Evolutionary conservation across 371 early-diverging fungal genomes (phyloP).

Genomic region (Rhizomucor miehei): DNA sequence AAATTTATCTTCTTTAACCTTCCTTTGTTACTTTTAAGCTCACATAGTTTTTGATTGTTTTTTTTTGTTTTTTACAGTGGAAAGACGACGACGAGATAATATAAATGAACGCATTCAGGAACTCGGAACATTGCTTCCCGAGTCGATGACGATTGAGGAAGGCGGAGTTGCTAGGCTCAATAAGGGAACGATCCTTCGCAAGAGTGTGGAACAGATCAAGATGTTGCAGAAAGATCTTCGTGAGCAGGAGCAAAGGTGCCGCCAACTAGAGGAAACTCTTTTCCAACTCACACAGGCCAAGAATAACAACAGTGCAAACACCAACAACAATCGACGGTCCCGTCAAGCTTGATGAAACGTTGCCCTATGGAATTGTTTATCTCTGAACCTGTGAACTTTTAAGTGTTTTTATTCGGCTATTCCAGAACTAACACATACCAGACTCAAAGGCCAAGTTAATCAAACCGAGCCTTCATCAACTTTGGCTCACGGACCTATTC

Average conservation of each 20-base stretch:
- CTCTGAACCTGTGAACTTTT: too few relatives aligned
- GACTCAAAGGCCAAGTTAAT: too few relatives aligned
- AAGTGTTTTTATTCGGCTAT: too few relatives aligned
- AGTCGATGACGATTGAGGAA: constrained; percentile 38
- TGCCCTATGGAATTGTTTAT: too few relatives aligned
- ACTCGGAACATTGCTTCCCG: constrained; percentile 83
- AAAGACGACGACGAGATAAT: constrained; percentile 93
- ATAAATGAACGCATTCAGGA: constrained; percentile 98
- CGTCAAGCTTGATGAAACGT: too few relatives aligned
- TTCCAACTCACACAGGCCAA: constrained; percentile 12
- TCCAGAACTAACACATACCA: too few relatives aligned
- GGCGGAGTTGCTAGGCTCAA: constrained; percentile 67
- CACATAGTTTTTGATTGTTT: neutral
- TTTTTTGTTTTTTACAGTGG: constrained; percentile 52
- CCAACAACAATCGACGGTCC: too few relatives aligned
- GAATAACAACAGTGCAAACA: too few relatives aligned
- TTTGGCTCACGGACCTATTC: constrained; percentile 6
- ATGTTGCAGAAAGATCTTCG: constrained; percentile 55
- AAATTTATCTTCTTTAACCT: neutral
- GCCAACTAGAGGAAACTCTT: constrained; percentile 59
- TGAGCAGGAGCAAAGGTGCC: constrained; percentile 55
- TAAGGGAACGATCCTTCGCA: constrained; percentile 80
- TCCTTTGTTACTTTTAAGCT: neutral
- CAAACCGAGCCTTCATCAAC: too few relatives aligned
- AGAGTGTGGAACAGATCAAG: constrained; percentile 88